Percentiles rank a stretch among this genome's conserved stretches.
phyloP scores from a whole-genome alignment of 2,329 filamentous ascomycete species.

The Ophiognomonia clavigignenti-juglandacearum region DNA sequence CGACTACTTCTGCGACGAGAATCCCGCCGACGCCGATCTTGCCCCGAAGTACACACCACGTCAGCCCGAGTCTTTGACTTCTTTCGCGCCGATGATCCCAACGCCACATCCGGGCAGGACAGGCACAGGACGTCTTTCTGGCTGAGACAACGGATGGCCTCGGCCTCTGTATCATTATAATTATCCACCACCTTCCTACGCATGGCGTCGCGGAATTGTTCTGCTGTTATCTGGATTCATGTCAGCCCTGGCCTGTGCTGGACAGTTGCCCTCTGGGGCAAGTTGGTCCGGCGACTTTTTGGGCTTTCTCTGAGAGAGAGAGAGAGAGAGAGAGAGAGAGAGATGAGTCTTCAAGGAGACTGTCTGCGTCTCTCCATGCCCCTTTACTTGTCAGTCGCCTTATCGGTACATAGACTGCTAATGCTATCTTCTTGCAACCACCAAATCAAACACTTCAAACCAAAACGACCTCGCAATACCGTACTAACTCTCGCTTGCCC shows the following conservation, averaged over 20 bases:
- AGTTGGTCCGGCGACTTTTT: not conserved
- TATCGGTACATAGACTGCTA: not conserved
- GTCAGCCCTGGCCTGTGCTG: not conserved
- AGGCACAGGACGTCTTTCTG: not conserved
- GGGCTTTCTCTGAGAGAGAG: not conserved
- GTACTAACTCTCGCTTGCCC: too few relatives aligned
- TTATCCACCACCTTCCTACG: not conserved
- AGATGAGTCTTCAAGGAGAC: not conserved
- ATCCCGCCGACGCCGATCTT: not conserved
- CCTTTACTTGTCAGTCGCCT: not conserved
- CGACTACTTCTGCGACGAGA: not conserved
- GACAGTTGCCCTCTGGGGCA: not conserved
- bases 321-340: too few relatives aligned
- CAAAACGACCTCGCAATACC: too few relatives aligned
- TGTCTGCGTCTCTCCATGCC: not conserved
- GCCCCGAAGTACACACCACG: not conserved
- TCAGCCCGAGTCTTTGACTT: not conserved
- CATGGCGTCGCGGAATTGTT: not conserved
- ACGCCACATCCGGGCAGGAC: not conserved
- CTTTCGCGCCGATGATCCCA: not conserved
- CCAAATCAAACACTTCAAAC: not conserved
- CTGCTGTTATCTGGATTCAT: not conserved
- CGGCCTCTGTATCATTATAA: not conserved
- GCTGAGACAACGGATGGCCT: not conserved
- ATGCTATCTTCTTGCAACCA: not conserved